phyloP scores from a whole-genome alignment of 306 rosid species.

The Acacia confusa region DNA sequence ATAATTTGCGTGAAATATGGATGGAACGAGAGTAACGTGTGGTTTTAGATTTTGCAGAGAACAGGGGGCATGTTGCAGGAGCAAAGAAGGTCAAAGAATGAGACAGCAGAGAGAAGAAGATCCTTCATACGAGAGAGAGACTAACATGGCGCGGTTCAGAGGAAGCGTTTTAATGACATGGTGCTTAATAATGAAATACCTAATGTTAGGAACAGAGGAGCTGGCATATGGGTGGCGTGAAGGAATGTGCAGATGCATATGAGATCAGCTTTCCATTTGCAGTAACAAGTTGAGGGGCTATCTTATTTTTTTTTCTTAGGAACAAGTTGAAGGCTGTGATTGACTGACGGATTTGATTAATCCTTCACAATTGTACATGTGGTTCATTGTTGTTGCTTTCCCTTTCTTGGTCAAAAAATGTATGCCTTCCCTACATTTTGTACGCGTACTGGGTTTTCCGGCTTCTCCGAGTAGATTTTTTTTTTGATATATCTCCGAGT shows the following conservation, averaged over 20 bases:
- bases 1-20: not conserved
- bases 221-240: not conserved
- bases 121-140: not conserved
- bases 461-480: no score
- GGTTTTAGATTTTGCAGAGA: constrained; percentile 15
- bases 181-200: no score
- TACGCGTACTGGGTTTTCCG: not conserved
- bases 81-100: constrained; percentile 27
- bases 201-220: not conserved
- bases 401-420: not conserved
- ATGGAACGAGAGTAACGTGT: not conserved
- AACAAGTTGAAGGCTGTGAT: not conserved
- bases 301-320: not conserved
- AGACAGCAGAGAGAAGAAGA: not conserved
- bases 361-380: constrained; percentile 5
- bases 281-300: not conserved
- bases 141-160: not conserved
- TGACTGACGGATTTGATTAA: not conserved
- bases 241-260: not conserved
- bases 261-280: not conserved
- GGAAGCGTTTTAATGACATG: not conserved
- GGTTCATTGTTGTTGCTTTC: not conserved
- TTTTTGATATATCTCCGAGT: not conserved
- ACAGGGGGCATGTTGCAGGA: not conserved
- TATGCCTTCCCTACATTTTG: not conserved